phyloP scores from a whole-genome alignment of 1,139 yeast species.

The Pichia terricola region DNA sequence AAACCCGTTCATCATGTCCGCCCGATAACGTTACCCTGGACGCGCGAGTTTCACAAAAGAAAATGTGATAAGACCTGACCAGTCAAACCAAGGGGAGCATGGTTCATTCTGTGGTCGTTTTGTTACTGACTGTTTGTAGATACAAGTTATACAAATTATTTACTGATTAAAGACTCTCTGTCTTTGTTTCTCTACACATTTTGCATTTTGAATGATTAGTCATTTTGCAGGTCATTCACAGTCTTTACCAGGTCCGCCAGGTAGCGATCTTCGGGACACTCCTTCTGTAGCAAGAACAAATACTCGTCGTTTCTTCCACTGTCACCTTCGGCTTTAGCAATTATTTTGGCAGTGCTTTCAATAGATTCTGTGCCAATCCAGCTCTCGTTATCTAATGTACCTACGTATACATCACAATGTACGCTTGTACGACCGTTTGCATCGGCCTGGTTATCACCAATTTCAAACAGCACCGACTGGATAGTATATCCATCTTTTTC shows the following conservation, averaged over 20 bases:
- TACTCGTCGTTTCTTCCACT: conserved; percentile 78
- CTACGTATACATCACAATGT: conserved; percentile 76
- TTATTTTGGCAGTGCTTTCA: conserved; percentile 49
- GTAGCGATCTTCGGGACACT: conserved; percentile 12
- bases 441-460: conserved; percentile 28
- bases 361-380: conserved; percentile 74
- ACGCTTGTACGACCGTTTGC: conserved; percentile 8
- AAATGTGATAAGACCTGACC: too few species aligned
- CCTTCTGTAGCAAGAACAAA: conserved; percentile 38
- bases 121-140: too few species aligned
- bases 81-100: too few species aligned
- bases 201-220: neutral
- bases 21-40: too few species aligned
- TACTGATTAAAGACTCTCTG: too few species aligned
- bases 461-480: conserved; percentile 51
- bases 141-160: neutral
- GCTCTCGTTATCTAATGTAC: conserved; percentile 70
- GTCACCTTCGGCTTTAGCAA: conserved; percentile 55
- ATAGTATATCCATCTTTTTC: conserved; percentile 85
- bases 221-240: neutral
- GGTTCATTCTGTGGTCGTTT: too few species aligned
- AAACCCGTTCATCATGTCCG: too few species aligned
- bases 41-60: too few species aligned
- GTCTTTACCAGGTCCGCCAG: neutral
- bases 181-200: too few species aligned